Evolutionary conservation across 2,329 filamentous ascomycete genomes (phyloP).

Genomic region (Ophiocordyceps camponoti-floridani): DNA sequence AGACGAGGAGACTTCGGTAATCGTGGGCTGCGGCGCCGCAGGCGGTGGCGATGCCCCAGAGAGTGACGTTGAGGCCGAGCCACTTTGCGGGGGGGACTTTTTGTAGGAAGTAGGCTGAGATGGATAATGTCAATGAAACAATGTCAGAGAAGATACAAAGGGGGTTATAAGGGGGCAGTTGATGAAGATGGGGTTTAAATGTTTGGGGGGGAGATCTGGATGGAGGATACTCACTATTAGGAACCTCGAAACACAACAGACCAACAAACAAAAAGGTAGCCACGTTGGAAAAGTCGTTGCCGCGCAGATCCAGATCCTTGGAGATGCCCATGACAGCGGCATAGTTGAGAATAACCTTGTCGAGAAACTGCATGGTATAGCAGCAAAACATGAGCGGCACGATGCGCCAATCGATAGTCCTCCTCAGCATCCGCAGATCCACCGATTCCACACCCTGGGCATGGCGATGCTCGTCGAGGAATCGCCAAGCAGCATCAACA

Average conservation of each 20-base stretch:
- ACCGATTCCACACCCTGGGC: slow-evolving; percentile 14
- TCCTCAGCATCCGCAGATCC: slow-evolving; percentile 26
- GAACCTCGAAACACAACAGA: slow-evolving; percentile 38
- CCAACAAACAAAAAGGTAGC: slow-evolving; percentile 47
- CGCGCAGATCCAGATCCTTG: slow-evolving; percentile 30
- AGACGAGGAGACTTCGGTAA: slow-evolving; percentile 32
- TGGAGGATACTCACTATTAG: slow-evolving; percentile 27
- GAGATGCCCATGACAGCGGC: slow-evolving; percentile 47
- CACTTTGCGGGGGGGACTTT: slow-evolving; percentile 42
- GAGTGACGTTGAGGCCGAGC: slow-evolving; percentile 36
- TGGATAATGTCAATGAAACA: too few species aligned
- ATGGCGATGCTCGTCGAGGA: slow-evolving; percentile 22
- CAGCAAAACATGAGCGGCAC: slow-evolving; percentile 43
- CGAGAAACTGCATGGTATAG: slow-evolving; percentile 45
- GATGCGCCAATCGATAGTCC: slow-evolving; percentile 39
- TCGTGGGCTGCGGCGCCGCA: slow-evolving; percentile 33
- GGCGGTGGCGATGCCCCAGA: slow-evolving; percentile 39
- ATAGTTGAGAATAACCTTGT: slow-evolving; percentile 49
- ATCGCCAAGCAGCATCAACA: slow-evolving; percentile 28
- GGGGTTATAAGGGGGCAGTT: neutral
- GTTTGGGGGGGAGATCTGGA: too few species aligned
- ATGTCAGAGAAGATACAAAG: too few species aligned
- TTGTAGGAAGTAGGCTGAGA: slow-evolving; percentile 36
- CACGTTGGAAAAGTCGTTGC: slow-evolving; percentile 44
- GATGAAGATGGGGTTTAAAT: neutral